Evolutionary conservation across 139 green algal genomes (phyloP), one percentile per base, ranked within the genome.

Genomic region (Microglena sp.): DNA sequence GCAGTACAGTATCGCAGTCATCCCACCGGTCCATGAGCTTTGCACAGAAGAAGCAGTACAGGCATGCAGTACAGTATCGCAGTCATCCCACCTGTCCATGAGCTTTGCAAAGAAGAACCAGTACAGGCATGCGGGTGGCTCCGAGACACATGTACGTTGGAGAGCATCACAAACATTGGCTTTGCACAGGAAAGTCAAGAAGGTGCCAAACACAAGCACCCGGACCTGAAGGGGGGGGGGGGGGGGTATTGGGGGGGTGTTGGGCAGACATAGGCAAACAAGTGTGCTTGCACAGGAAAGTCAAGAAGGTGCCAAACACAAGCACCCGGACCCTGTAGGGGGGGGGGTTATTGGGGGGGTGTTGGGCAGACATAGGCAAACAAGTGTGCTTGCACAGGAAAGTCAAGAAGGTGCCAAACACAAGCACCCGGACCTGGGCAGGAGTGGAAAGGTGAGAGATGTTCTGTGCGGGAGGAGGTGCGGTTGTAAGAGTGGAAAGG

Each of bases 201-300:
- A 54, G 0, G 84, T 88, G n/a, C 87, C 87, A 35, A 92, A 85
- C 54, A 94, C 72, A 32, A 94, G 77, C 77, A 94, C 83, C 32
- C 78, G 71, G 8, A 86, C 79, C 66, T 84, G 83, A 22, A 18
- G 32, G 2, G 29, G 73, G 76, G n/a, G 32, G 29, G 57, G 53
- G 53, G 11, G 40, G 11, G 18, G 15, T 24, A 11, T 11, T 50
- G 11, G 40, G 40, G 28, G 50, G 6, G 22, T 24, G 50, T 32
- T 32, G 15, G 28, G 21, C 15, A 59, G 50, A 6, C 50, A 59
- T 24, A 18, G 11, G 15, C 40, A 50, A 11, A 50, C 15, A 18
- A 11, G 18, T 50, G 40, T 11, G 40, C 40, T 50, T 50, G 40
- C 40, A 50, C 40, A 50, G 40, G 15, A 50, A 18, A 11, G 40